phyloP scores from a whole-genome alignment of 192 early-diverging fungal species.

The Backusella morwellensis region DNA sequence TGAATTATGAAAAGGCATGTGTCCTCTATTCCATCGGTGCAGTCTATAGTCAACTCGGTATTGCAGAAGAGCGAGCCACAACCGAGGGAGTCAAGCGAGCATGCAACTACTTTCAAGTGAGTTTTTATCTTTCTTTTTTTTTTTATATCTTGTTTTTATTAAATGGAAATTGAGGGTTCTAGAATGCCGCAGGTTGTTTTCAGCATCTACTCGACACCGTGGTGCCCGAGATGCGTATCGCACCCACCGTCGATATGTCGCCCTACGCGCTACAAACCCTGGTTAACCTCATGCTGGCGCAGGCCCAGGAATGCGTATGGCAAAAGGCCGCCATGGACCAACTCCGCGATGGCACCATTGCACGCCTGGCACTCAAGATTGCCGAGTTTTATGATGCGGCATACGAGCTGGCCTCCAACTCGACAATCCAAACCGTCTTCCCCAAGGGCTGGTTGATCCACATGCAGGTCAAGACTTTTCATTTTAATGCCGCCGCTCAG shows the following conservation, averaged over 20 bases:
- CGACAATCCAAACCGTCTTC: constrained; percentile 50
- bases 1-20: constrained; percentile 84
- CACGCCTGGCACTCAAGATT: constrained; percentile 73
- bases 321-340: constrained; percentile 79
- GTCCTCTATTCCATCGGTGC: constrained; percentile 86
- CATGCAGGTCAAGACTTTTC: constrained; percentile 70
- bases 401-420: constrained; percentile 61
- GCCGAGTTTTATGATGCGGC: constrained; percentile 72
- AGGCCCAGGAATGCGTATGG: constrained; percentile 95
- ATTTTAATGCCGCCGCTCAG: constrained; percentile 78
- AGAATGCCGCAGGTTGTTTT: constrained; percentile 81
- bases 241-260: constrained; percentile 70
- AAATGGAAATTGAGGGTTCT: background rate
- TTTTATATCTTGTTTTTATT: background rate
- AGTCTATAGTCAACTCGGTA: constrained; percentile 79
- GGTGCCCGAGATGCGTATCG: constrained; percentile 61
- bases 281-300: constrained; percentile 82
- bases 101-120: constrained; percentile 75
- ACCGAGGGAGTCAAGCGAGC: constrained; percentile 79
- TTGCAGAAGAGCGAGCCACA: constrained; percentile 62
- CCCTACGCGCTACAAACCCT: constrained; percentile 63
- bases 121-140: background rate
- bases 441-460: constrained; percentile 64
- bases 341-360: constrained; percentile 75
- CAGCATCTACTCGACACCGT: constrained; percentile 57